Evolutionary conservation across 140 eudicot species (phyloP), one percentile per base, ranked within the genome.

Genomic region (Cichorium intybus): DNA sequence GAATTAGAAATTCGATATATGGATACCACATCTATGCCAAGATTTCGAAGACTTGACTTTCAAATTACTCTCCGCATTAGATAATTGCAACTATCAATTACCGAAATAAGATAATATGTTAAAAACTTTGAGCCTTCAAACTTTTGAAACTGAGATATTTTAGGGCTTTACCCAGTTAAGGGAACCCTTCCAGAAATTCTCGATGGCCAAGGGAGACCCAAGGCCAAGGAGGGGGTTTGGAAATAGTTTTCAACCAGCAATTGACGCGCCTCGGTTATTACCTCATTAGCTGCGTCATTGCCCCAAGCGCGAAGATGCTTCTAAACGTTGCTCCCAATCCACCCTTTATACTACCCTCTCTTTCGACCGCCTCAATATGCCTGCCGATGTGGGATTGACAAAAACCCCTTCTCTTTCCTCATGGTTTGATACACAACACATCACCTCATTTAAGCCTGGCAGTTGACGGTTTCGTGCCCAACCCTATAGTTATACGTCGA

Each of bases 201-300:
- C 73, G 69, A 81, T 59, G 72, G 83, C 78, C 71, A 50, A 66
- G 75, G 78, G 20, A 24, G 41, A 81, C 41, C 84, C 77, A 35
- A 78, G 58, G 74, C 84, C 79, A 53, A 70, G 43, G 79, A 82
- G 83, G 80, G 83, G 86, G 86, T 81, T 81, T 81, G 86, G 82
- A 76, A 81, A 81, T 81, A 81, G 82, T 81, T 81, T 81, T 81
- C 80, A 77, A 81, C 86, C 83, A 68, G 80, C 83, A 81, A 81
- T 81, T 77, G 83, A 81, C 83, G 71, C 72, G 71, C 74, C 83
- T 73, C 80, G 70, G 86, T 77, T 74, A 81, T 43, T 60, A 81
- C 86, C 80, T 81, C 86, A 81, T 79, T 76, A 81, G 74, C 83
- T 81, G 53, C 75, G 78, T 81, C 83, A 72, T 81, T 81, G 80